These are phyloP conservation scores for Alternaria rosae DNA, from an alignment of 2,329 filamentous ascomycete species.

Conservation along the genomic window DNA sequence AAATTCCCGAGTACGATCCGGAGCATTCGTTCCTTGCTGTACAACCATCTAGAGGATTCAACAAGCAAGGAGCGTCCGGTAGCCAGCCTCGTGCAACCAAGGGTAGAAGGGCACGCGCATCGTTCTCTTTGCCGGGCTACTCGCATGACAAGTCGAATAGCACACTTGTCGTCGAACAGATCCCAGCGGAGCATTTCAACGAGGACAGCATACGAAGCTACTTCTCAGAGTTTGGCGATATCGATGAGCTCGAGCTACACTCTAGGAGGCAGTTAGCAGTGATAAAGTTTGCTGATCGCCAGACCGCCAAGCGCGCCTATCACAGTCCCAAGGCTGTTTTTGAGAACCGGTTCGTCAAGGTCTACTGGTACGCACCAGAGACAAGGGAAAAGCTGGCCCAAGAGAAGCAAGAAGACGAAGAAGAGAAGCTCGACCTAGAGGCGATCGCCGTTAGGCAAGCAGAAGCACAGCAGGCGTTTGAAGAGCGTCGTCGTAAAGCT, in stretches of 20 bases:
- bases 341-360: slow-evolving; percentile 85
- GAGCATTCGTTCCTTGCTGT: slow-evolving; percentile 56
- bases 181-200: slow-evolving; percentile 73
- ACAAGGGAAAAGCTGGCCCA: not conserved
- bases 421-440: slow-evolving; percentile 69
- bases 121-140: slow-evolving; percentile 71
- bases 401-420: slow-evolving; percentile 31
- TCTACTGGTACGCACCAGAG: slow-evolving; percentile 73
- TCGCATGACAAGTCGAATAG: slow-evolving; percentile 69
- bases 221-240: slow-evolving; percentile 75
- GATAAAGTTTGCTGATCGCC: slow-evolving; percentile 72
- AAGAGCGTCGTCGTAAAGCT: slow-evolving; percentile 69
- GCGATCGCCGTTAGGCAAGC: slow-evolving; percentile 73
- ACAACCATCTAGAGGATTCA: slow-evolving; percentile 8
- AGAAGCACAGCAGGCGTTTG: slow-evolving; percentile 73
- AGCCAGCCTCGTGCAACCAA: slow-evolving; percentile 19
- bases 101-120: slow-evolving; percentile 51
- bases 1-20: slow-evolving; percentile 64
- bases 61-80: slow-evolving; percentile 17
- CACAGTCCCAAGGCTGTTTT: slow-evolving; percentile 81
- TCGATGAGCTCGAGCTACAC: slow-evolving; percentile 71
- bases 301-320: slow-evolving; percentile 73
- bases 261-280: slow-evolving; percentile 71
- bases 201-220: slow-evolving; percentile 72
- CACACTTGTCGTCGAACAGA: slow-evolving; percentile 78